Evolutionary conservation across 2,329 filamentous ascomycete species (phyloP).

Genomic region (Aspergillus sp.): DNA sequence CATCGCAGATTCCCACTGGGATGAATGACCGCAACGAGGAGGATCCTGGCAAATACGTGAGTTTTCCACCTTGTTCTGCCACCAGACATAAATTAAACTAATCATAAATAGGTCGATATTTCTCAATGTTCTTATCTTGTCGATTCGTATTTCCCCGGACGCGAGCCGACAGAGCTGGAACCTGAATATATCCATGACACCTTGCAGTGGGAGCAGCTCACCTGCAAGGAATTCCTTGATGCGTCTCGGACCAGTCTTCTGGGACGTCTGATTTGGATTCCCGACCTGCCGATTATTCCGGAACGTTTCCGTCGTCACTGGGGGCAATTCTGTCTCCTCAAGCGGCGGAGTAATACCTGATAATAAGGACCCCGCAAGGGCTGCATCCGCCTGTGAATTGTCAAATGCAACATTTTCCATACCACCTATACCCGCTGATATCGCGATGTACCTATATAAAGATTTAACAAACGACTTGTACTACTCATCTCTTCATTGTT

Average conservation of each 20-base stretch:
- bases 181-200: constrained; percentile 69
- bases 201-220: constrained; percentile 67
- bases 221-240: constrained; percentile 75
- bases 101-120: constrained; percentile 51
- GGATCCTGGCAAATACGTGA: constrained; percentile 76
- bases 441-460: not conserved
- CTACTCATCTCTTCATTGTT: no score
- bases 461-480: not conserved
- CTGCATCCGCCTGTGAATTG: no score
- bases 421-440: not conserved
- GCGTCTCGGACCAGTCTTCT: constrained; percentile 63
- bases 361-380: no score
- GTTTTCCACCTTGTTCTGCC: constrained; percentile 15
- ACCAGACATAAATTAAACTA: constrained; percentile 5
- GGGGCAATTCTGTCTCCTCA: constrained; percentile 80
- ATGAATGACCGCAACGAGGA: constrained; percentile 91
- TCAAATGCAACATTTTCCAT: no score
- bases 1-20: constrained; percentile 69
- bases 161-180: constrained; percentile 57
- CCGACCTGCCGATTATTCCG: constrained; percentile 62
- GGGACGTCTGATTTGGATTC: constrained; percentile 73
- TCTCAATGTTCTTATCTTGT: constrained; percentile 73
- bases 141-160: constrained; percentile 69
- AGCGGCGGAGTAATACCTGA: constrained; percentile 39
- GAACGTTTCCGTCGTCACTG: constrained; percentile 64